Evolutionary conservation across 169 alveolate species (phyloP), one percentile per base, ranked within the genome.

Genomic region (Plasmodium chabaudi): DNA sequence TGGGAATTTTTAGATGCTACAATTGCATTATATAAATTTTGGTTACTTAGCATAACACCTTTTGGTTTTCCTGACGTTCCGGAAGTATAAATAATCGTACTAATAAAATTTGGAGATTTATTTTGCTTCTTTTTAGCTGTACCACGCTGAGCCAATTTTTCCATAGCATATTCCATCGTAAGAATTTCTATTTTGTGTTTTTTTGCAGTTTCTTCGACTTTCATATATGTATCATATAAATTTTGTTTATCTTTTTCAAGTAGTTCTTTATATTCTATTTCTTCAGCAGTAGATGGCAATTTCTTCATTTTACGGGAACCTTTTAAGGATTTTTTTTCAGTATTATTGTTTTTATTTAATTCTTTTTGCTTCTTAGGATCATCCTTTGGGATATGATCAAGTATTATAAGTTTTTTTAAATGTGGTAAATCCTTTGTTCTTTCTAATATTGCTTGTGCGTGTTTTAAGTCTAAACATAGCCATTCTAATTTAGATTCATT

Each of bases 21-120:
- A 5, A 82, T 10, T 0, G 63, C 44, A 59, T 55, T 56, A 60
- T 39, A 79, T 51, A 94, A 27, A 71, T 88, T 87, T 44, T 87
- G 51, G 49, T 98, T 82, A 4, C 99, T 93, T 60, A 98, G 77
- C 96, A 98, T 95, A 10, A 97, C 99, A 42, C 99, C 99, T 94
- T 98, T 98, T 10, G 99, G 99, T 47, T 74, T 82, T 70, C 99
- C 99, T 44, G 99, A 98, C 4, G 99, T 98, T 15, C 99, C 99
- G 6, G 99, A 96, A 9, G 99, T 98, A 91, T 97, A 98, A 51
- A 98, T 98, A 23, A 98, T 94, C 3, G 99, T 97, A 88, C 87
- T 94, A 15, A 97, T 72, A 25, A 95, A 88, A 15, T 97, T 95
- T 92, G 96, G 87, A 5, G 23, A 9, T 34, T 68, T 55, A 23